These are phyloP conservation scores for Acephala macrosclerotiorum DNA, from an alignment of 2,329 filamentous ascomycete species.

Conservation along the genomic window DNA sequence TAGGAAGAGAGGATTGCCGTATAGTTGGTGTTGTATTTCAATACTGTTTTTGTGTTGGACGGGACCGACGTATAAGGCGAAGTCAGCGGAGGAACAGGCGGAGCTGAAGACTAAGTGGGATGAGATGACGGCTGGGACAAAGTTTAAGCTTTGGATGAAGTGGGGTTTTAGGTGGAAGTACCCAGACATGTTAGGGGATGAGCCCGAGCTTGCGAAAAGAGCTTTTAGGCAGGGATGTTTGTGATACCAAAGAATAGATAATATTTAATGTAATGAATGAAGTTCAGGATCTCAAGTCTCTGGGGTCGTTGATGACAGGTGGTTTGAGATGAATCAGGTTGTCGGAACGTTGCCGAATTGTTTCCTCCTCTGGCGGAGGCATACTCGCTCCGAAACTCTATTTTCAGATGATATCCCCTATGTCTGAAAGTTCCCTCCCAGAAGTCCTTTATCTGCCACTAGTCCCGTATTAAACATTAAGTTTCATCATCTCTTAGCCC, in stretches of 20 bases:
- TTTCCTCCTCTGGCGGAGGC: no score
- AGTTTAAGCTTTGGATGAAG: slow-evolving; percentile 34
- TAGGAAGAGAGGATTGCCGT: slow-evolving; percentile 33
- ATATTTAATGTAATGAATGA: slow-evolving; percentile 4
- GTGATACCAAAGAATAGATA: slow-evolving; percentile 9
- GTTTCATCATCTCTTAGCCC: no score
- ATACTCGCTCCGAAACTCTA: no score
- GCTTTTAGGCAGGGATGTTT: slow-evolving; percentile 29
- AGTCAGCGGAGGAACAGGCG: slow-evolving; percentile 33
- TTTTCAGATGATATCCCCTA: no score
- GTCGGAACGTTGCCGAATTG: no score
- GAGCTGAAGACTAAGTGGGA: slow-evolving; percentile 29
- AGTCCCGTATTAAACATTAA: no score
- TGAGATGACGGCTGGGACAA: slow-evolving; percentile 25
- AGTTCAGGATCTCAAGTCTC: background rate
- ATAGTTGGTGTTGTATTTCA: slow-evolving; percentile 35
- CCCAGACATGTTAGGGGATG: slow-evolving; percentile 32
- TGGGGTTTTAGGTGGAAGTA: slow-evolving; percentile 38
- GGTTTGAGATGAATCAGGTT: no score
- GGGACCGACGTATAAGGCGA: slow-evolving; percentile 35
- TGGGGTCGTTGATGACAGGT: no score
- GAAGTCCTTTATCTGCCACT: no score
- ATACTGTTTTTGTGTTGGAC: slow-evolving; percentile 29
- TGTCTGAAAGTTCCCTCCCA: no score
- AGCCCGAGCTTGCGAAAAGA: slow-evolving; percentile 33